Conservation (phyloP, 1,284 basidiomycete species). For the Takashimella koratensis region DNA sequence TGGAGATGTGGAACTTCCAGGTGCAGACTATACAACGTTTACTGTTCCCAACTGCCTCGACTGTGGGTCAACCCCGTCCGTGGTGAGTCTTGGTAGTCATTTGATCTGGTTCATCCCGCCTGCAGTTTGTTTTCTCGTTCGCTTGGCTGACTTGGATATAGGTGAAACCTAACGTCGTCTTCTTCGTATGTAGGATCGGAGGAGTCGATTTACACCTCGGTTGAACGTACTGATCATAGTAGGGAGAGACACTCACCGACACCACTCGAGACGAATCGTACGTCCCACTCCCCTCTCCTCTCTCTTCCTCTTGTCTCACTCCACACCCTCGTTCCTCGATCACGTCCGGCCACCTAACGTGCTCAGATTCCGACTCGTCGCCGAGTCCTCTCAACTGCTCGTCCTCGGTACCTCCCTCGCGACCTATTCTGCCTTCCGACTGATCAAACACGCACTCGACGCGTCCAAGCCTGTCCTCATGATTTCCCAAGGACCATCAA, state of each 20-base stretch:
- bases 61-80: slow-evolving; percentile 57
- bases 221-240: no score
- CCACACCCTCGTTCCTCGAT: no score
- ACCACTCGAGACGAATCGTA: slow-evolving; percentile 67
- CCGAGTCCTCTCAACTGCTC: slow-evolving; percentile 63
- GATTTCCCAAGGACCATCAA: slow-evolving; percentile 78
- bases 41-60: slow-evolving; percentile 69
- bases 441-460: slow-evolving; percentile 76
- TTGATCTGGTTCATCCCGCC: neutral
- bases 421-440: slow-evolving; percentile 82
- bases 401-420: slow-evolving; percentile 84
- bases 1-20: slow-evolving; percentile 82
- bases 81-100: slow-evolving; percentile 40
- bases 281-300: slow-evolving; percentile 32
- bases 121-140: no score
- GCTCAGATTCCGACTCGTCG: slow-evolving; percentile 61
- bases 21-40: slow-evolving; percentile 69
- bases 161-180: slow-evolving; percentile 78
- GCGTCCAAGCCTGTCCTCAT: slow-evolving; percentile 71
- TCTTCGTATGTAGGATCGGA: slow-evolving; percentile 60
- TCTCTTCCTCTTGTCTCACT: slow-evolving; percentile 32
- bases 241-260: slow-evolving; percentile 70
- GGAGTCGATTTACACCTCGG: no score
- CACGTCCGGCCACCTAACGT: no score
- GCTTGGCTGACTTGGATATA: neutral